Percentiles rank a stretch among this genome's conserved stretches.
Conservation (phyloP, 352 stramenopile species). For the Phytopythium kandeliae region DNA sequence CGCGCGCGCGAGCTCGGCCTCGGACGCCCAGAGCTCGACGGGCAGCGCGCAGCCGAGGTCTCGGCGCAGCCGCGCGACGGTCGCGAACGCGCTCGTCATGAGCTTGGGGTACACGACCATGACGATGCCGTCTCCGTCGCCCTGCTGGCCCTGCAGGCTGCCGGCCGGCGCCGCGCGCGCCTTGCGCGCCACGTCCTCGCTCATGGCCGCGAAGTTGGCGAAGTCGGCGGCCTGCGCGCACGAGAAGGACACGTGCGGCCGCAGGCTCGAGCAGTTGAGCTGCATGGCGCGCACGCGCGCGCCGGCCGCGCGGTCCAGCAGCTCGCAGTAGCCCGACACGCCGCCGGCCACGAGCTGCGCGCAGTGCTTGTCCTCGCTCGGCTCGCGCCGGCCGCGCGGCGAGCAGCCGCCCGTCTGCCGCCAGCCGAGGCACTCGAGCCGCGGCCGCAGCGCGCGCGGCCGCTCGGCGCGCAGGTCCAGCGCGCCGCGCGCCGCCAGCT, state of each 20-base stretch:
- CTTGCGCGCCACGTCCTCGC: constrained; percentile 26
- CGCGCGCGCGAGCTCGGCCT: constrained; percentile 31
- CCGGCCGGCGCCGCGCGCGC: constrained; percentile 3
- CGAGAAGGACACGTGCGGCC: constrained; percentile 39
- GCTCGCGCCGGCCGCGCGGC: constrained; percentile 40
- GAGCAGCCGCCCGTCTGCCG: constrained; percentile 44
- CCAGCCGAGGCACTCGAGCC: constrained; percentile 60
- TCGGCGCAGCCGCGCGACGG: constrained; percentile 37
- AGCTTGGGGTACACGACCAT: constrained; percentile 71
- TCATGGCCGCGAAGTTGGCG: constrained; percentile 46
- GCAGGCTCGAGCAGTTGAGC: constrained; percentile 51
- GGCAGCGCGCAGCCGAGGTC: constrained; percentile 42
- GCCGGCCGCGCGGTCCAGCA: constrained; percentile 44
- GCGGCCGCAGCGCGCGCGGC: constrained; percentile 23
- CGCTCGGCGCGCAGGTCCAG: constrained; percentile 27
- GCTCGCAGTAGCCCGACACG: constrained; percentile 58
- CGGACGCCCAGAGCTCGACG: constrained; percentile 69
- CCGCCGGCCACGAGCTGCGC: constrained; percentile 31
- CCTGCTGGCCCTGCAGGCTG: constrained; percentile 21
- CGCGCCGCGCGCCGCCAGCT: constrained; percentile 21
- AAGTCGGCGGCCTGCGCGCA: constrained; percentile 56
- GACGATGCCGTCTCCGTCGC: constrained; percentile 47
- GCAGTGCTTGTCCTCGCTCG: constrained; percentile 41
- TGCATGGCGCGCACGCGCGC: constrained; percentile 71
- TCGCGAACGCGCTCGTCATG: constrained; percentile 62